phyloP scores from a whole-genome alignment of 1,284 basidiomycete species.

The Apiotrichum brassicae region DNA sequence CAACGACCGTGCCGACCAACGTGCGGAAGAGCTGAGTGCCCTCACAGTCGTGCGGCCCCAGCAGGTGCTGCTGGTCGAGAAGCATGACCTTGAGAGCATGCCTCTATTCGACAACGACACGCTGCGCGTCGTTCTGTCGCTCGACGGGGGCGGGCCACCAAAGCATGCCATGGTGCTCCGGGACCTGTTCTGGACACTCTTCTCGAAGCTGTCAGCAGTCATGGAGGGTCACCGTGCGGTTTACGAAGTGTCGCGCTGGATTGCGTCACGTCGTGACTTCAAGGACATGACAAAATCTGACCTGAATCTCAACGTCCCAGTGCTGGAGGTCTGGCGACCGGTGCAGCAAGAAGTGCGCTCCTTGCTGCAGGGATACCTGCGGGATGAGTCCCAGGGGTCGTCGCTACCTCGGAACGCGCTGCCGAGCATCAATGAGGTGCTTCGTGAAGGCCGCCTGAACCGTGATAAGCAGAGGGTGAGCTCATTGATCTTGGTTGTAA shows the following conservation, averaged over 20 bases:
- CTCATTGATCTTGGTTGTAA: conserved; percentile 46
- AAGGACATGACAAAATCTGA: conserved; percentile 73
- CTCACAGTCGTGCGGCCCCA: conserved; percentile 14
- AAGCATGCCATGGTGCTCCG: conserved; percentile 75
- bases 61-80: conserved; percentile 14
- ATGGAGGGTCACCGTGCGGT: conserved; percentile 85
- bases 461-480: conserved; percentile 64
- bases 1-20: conserved; percentile 10
- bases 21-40: conserved; percentile 53
- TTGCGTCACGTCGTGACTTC: conserved; percentile 80
- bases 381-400: conserved; percentile 74
- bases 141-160: conserved; percentile 68
- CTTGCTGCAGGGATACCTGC: conserved; percentile 84
- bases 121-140: conserved; percentile 61
- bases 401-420: conserved; percentile 75
- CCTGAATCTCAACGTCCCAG: conserved; percentile 57
- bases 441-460: conserved; percentile 71
- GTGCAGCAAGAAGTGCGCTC: conserved; percentile 85
- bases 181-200: conserved; percentile 97
- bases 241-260: conserved; percentile 82
- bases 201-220: conserved; percentile 94
- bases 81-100: conserved; percentile 14
- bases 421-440: conserved; percentile 86
- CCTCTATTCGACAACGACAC: conserved; percentile 23
- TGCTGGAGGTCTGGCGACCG: conserved; percentile 85